Evolutionary conservation across 495 filamentous ascomycete species (phyloP).

Genomic region (Tuber aestivum): DNA sequence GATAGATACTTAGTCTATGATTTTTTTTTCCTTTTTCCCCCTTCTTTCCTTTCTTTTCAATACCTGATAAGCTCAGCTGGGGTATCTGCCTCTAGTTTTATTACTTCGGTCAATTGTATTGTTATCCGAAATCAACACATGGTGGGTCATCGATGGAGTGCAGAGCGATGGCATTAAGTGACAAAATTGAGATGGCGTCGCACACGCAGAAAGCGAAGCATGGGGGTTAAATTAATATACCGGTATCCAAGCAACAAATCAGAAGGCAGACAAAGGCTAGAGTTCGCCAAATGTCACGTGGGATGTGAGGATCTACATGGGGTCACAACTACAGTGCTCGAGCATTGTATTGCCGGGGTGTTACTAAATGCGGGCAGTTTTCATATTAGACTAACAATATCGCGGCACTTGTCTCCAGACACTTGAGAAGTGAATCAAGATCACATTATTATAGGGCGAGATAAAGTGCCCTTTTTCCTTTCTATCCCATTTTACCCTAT

Average conservation of each 20-base stretch:
- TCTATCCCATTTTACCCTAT: not conserved
- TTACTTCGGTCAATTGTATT: not conserved
- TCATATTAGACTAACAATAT: not conserved
- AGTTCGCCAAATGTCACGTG: slow-evolving; percentile 1
- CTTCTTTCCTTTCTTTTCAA: not conserved
- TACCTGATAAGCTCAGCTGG: not conserved
- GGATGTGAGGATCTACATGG: not conserved
- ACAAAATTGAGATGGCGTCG: not conserved
- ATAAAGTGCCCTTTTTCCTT: not conserved
- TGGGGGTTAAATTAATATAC: not conserved
- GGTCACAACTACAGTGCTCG: not conserved
- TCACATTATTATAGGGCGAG: not conserved
- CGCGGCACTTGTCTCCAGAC: not conserved
- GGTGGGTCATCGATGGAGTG: not conserved
- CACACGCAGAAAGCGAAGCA: not conserved
- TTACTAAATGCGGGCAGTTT: not conserved
- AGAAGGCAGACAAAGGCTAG: not conserved
- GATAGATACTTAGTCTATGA: not conserved
- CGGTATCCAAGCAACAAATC: not conserved
- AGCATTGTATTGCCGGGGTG: not conserved
- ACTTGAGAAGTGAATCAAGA: not conserved
- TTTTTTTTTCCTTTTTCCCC: not conserved
- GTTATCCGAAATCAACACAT: slow-evolving; percentile 4
- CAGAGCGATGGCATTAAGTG: not conserved
- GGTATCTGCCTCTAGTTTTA: not conserved